Percentiles rank a stretch among this genome's conserved stretches.
phyloP scores from a whole-genome alignment of 106 monocot species.

The Cymbidium sinense region DNA sequence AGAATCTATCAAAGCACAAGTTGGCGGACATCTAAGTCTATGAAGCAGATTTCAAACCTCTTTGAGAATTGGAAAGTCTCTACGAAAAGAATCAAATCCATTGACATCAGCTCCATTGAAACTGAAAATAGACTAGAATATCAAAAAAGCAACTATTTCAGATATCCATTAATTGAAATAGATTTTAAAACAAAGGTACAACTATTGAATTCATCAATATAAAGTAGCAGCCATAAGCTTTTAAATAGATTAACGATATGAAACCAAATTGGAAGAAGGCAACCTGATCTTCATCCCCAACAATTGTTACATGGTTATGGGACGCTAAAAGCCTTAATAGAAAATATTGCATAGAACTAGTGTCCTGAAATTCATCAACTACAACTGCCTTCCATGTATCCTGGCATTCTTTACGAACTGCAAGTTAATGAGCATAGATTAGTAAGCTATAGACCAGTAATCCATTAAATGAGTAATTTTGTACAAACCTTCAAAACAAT shows the following conservation, averaged over 20 bases:
- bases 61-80: slow-evolving; percentile 70
- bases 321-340: slow-evolving; percentile 72
- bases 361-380: slow-evolving; percentile 98
- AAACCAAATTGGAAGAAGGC: background rate
- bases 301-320: slow-evolving; percentile 68
- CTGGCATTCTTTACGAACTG: slow-evolving; percentile 63
- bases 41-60: slow-evolving; percentile 35
- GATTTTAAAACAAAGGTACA: background rate
- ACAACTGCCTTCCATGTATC: slow-evolving; percentile 84
- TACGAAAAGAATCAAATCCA: slow-evolving; percentile 85
- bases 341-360: slow-evolving; percentile 87
- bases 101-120: slow-evolving; percentile 83
- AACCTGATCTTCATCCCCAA: slow-evolving; percentile 98
- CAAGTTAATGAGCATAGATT: slow-evolving; percentile 5
- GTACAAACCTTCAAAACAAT: slow-evolving; percentile 76
- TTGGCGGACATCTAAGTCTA: background rate
- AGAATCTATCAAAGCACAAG: slow-evolving; percentile 7
- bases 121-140: slow-evolving; percentile 85
- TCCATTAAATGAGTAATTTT: background rate
- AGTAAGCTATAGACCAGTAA: background rate
- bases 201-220: background rate
- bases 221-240: background rate
- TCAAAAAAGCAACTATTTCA: slow-evolving; percentile 6
- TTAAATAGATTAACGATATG: background rate
- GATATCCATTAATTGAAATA: background rate